A percentile compares a stretch with the other conserved stretches of the same genome.
phyloP scores from a whole-genome alignment of 1,284 basidiomycete genomes.

The Apiotrichum laibachii region DNA sequence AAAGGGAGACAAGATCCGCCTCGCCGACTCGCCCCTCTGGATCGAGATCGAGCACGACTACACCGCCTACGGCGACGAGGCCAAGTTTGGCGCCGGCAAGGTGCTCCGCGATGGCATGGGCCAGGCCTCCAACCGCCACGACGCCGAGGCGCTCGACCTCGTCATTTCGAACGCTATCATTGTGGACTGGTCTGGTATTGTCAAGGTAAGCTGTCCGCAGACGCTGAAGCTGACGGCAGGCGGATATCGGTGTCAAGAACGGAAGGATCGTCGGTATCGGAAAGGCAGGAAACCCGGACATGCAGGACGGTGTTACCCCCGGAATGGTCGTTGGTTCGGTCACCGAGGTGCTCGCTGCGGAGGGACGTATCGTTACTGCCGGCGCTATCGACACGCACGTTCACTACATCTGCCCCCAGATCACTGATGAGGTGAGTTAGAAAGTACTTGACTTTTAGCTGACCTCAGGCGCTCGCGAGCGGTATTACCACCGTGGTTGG shows the following conservation, averaged over 20 bases:
- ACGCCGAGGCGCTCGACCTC: constrained; percentile 74
- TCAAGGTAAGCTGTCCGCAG: constrained; percentile 63
- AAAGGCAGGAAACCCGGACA: constrained; percentile 94
- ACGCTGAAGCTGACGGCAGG: constrained; percentile 56
- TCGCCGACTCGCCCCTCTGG: constrained; percentile 90
- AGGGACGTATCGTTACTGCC: constrained; percentile 89
- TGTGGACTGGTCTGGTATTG: constrained; percentile 91
- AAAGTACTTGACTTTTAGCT: constrained; percentile 54
- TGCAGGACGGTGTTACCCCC: constrained; percentile 77
- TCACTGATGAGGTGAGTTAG: constrained; percentile 58
- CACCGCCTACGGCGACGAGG: constrained; percentile 74
- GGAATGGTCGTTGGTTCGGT: constrained; percentile 77
- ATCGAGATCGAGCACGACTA: constrained; percentile 86
- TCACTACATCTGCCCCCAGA: constrained; percentile 91
- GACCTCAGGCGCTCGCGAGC: constrained; percentile 50
- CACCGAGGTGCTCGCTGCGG: constrained; percentile 86
- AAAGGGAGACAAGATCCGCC: constrained; percentile 77
- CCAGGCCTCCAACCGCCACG: constrained; percentile 73
- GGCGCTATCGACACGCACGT: constrained; percentile 90
- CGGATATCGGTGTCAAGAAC: constrained; percentile 91
- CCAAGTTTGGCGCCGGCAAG: constrained; percentile 97
- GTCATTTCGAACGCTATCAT: constrained; percentile 94
- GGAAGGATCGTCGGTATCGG: constrained; percentile 85
- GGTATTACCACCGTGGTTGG: constrained; percentile 84
- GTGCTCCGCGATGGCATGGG: constrained; percentile 95